Base-by-base conservation (phyloP, 1,284 basidiomycete genomes). In the Heterobasidion occidentale region DNA sequence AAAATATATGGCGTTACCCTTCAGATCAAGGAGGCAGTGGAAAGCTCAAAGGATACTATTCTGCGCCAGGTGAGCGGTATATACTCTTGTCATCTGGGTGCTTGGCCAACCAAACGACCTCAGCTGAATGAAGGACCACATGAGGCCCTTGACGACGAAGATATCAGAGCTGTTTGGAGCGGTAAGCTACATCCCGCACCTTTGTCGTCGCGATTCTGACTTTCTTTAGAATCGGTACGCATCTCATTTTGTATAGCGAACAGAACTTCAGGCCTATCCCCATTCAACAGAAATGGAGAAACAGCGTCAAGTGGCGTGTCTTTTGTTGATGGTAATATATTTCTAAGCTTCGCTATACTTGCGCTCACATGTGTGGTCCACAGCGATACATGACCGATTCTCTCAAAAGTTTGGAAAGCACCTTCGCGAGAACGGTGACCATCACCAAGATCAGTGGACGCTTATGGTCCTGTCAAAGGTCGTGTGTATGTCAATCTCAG, bases 111-210 rank as follows among this genome's bases (percentile, higher is more conserved):
- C 12, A 12, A 36, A 19, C 20, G 6, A 57, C 9, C 17, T 17
- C 42, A 70, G 67, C 52, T 70, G 46, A 65, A 70, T 48, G 62
- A 62, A 7, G 69, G 69, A 9, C 67, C 70, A 7, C 66, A 71
- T 48, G 64, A 70, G 36, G 58, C 68, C 9, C 67, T 71, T 51
- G 61, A 67, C 11, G 67, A 70, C 49, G 63, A 66, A 36, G 67
- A 70, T 57, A 64, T 71, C 36, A 61, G 59, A 35, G 52, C 52
- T 1, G 62, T 71, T 1, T 71, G 70, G 70, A 58, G 68, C 61
- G 62, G 69, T 67, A 52, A 6, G 65, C 58, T 9, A 14, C 55
- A 27, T 35, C n/a, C 44, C 36, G 56, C 20, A 17, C 20, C 12
- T 51, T 34, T 51, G 49, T 42, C 11, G n/a, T 11, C n/a, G n/a